Evolutionary conservation across 345 rosid species (phyloP).

Genomic region (Brassica carinata): DNA sequence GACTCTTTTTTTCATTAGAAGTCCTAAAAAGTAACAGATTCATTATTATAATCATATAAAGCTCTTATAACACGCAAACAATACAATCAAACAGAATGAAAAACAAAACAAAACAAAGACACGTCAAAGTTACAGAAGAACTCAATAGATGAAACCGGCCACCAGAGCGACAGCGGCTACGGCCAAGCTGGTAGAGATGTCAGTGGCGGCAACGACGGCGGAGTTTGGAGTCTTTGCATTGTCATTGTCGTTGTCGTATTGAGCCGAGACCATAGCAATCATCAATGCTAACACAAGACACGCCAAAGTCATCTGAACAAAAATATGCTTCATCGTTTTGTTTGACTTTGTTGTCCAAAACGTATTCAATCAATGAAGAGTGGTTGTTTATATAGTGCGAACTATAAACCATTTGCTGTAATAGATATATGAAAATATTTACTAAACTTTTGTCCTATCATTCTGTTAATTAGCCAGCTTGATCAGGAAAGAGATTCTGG

Average conservation of each 20-base stretch:
- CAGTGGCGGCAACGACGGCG: not conserved
- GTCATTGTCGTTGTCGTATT: constrained; percentile 5
- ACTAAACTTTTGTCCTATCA: not conserved
- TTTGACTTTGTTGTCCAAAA: not conserved
- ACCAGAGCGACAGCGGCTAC: constrained; percentile 6
- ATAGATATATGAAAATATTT: not conserved
- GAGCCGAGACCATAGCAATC: constrained; percentile 20
- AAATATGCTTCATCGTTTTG: not conserved
- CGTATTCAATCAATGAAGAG: not conserved
- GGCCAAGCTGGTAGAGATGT: not conserved
- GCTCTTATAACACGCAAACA: not conserved
- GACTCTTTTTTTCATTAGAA: not conserved
- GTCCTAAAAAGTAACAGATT: not conserved
- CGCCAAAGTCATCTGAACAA: constrained; percentile 11
- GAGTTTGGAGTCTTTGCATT: constrained; percentile 13
- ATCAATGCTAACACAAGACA: constrained; percentile 19
- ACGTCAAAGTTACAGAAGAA: not conserved
- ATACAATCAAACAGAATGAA: not conserved
- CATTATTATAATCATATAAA: not conserved
- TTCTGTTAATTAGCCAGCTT: constrained; percentile 1
- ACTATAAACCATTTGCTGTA: not conserved
- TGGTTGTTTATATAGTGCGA: constrained; percentile 14
- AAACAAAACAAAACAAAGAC: not conserved
- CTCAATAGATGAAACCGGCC: constrained; percentile 22
- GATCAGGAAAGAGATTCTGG: not conserved